These are phyloP conservation scores for Lachancea thermotolerans DNA, from an alignment of 805 yeast species.

Conservation along the genomic window DNA sequence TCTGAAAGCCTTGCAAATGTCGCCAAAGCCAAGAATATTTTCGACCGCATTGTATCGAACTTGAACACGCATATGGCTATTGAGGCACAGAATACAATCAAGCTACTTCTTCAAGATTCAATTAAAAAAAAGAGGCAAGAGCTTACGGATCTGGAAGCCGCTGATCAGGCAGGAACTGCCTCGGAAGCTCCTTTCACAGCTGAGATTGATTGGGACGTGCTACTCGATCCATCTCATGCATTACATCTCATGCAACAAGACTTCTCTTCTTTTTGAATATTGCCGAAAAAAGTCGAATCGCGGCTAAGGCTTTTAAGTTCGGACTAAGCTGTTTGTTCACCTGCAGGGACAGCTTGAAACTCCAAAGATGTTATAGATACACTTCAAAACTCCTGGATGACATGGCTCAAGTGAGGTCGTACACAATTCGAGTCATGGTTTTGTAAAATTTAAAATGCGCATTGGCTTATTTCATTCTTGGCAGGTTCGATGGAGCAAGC, in stretches of 20 bases:
- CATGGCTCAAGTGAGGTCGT: no score
- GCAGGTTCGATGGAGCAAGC: no score
- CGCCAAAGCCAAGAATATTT: constrained; percentile 5
- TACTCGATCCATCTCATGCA: constrained; percentile 10
- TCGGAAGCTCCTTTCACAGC: background rate
- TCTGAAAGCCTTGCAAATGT: constrained; percentile 11
- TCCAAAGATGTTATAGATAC: no score
- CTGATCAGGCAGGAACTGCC: constrained; percentile 4
- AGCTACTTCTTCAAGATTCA: constrained; percentile 12
- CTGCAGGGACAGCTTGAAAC: no score
- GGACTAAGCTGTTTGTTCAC: background rate
- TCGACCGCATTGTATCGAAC: constrained; percentile 5
- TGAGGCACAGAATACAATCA: constrained; percentile 11
- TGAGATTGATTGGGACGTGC: constrained; percentile 10
- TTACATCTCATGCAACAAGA: constrained; percentile 4
- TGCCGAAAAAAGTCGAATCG: no score
- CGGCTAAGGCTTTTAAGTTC: no score
- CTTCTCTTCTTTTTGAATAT: background rate
- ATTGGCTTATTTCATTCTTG: no score
- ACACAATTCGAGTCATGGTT: no score
- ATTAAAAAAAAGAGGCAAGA: constrained; percentile 9
- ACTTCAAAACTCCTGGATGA: no score
- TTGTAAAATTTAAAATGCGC: no score
- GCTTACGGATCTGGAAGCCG: constrained; percentile 6
- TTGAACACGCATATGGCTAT: constrained; percentile 9